phyloP scores from a whole-genome alignment of 2,329 filamentous ascomycete genomes.

The Pyrenochaeta sp. region DNA sequence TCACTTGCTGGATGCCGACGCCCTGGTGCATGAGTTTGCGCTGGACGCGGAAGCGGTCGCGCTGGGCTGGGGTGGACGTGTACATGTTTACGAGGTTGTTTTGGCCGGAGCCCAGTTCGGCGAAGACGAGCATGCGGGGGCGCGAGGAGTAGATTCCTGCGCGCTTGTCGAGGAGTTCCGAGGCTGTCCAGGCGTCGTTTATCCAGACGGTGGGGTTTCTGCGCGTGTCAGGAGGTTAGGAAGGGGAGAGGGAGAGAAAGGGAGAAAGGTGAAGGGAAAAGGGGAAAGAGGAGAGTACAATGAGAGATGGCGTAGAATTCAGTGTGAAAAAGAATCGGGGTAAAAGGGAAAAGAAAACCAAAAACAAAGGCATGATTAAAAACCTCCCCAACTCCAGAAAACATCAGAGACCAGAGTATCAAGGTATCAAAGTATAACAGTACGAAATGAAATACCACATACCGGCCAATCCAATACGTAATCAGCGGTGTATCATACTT shows the following conservation, averaged over 20 bases:
- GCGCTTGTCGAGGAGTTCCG: constrained; percentile 62
- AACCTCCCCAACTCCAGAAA: no score
- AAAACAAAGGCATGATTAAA: no score
- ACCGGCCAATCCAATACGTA: constrained; percentile 61
- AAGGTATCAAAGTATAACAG: no score
- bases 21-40: constrained; percentile 46
- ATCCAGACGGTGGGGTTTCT: constrained; percentile 51
- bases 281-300: no score
- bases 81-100: constrained; percentile 47
- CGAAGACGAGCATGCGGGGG: constrained; percentile 56
- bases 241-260: no score
- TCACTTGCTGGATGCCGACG: constrained; percentile 59
- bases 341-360: no score
- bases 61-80: constrained; percentile 35
- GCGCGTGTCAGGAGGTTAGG: constrained; percentile 10
- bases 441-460: no score
- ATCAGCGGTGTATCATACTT: constrained; percentile 59
- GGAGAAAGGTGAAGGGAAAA: no score
- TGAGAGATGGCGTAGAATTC: no score
- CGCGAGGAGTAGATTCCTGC: constrained; percentile 62
- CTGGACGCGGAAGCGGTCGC: constrained; percentile 41
- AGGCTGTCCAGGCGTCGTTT: constrained; percentile 57
- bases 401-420: no score
- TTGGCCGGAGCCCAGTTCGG: constrained; percentile 46
- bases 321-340: no score